These are phyloP conservation scores for Trifolium repens DNA, from an alignment of 306 rosid species.

Conservation along the genomic window DNA sequence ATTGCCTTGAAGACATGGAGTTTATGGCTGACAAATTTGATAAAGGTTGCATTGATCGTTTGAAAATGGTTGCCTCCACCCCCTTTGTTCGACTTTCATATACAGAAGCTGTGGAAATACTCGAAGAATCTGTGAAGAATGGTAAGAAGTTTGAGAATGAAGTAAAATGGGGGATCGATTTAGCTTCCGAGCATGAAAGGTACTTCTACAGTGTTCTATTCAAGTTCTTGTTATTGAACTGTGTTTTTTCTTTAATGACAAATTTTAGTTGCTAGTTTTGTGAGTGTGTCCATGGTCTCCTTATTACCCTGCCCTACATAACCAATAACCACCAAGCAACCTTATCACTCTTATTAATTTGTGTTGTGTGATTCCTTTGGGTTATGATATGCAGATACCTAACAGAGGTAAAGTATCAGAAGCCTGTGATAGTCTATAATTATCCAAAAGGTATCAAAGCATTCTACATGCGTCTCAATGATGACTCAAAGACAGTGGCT, in stretches of 20 bases:
- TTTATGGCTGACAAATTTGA: conserved; percentile 89
- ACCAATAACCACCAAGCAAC: background rate
- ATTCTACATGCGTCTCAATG: conserved; percentile 96
- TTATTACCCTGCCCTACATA: background rate
- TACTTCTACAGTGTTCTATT: conserved; percentile 35
- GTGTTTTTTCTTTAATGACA: background rate
- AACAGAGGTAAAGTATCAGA: conserved; percentile 84
- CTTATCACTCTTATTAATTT: conserved; percentile 3
- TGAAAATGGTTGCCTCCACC: conserved; percentile 80
- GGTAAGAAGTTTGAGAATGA: conserved; percentile 90
- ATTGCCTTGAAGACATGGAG: conserved; percentile 86
- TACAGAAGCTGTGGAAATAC: conserved; percentile 85
- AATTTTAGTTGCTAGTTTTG: background rate
- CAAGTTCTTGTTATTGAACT: conserved; percentile 21
- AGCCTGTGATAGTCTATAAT: conserved; percentile 91
- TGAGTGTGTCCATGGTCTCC: background rate
- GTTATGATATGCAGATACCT: conserved; percentile 64
- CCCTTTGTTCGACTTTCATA: conserved; percentile 77
- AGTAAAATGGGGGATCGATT: conserved; percentile 95
- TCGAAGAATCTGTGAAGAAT: conserved; percentile 74
- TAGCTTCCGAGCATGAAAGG: conserved; percentile 98
- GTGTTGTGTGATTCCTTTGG: conserved; percentile 32
- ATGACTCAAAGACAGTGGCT: conserved; percentile 86
- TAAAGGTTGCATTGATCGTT: conserved; percentile 77
- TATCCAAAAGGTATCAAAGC: conserved; percentile 97